phyloP scores from a whole-genome alignment of 257 asterid species.

The Solanum rostratum region DNA sequence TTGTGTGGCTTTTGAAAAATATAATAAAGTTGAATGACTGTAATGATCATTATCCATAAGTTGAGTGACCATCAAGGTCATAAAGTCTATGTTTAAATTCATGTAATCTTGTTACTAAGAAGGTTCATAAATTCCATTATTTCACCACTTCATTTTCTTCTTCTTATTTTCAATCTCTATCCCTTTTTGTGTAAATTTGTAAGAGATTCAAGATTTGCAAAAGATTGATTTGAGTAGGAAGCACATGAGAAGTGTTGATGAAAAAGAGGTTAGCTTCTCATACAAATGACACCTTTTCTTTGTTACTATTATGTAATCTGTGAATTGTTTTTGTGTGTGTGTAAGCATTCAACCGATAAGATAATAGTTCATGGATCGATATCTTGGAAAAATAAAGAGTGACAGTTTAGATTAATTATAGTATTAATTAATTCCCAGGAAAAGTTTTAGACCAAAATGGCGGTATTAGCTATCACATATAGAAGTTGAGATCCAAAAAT shows the following conservation, averaged over 20 bases:
- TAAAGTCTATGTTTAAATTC: background rate
- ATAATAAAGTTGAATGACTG: no score
- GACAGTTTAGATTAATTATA: no score
- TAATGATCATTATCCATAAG: no score
- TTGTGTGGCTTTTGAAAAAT: no score
- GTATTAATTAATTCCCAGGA: no score
- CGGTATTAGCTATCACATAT: no score
- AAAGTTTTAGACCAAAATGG: no score
- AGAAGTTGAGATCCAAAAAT: background rate
- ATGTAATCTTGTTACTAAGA: background rate
- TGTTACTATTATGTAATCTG: no score
- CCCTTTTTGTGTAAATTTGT: background rate
- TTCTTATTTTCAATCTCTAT: background rate
- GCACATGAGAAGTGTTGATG: background rate
- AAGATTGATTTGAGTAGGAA: background rate
- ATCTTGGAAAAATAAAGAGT: no score
- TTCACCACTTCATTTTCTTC: background rate
- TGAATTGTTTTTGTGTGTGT: background rate
- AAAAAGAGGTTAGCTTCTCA: background rate
- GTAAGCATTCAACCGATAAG: no score
- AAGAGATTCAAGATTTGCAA: background rate
- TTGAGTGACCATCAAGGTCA: no score
- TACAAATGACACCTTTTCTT: background rate
- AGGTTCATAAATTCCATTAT: background rate
- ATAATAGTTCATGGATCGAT: no score